A percentile compares a stretch with the other conserved stretches of the same genome.
Conservation (phyloP, 352 stramenopile species). For the Phytopythium boreale region DNA sequence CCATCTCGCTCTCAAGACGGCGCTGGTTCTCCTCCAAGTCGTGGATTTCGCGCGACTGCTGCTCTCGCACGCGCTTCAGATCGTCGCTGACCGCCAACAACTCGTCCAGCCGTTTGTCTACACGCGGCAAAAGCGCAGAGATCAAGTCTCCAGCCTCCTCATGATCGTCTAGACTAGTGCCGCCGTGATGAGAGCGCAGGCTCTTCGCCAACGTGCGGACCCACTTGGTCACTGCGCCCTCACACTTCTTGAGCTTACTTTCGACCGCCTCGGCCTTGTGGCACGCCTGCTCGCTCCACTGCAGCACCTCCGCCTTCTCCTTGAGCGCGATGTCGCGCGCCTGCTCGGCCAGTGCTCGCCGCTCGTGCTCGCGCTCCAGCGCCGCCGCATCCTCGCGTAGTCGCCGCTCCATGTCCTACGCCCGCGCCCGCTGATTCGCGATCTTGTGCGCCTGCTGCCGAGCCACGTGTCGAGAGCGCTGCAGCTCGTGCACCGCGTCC, state of each 20-base stretch:
- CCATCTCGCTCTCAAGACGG: slow-evolving; percentile 28
- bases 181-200: not conserved
- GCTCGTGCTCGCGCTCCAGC: slow-evolving; percentile 39
- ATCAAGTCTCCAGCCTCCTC: slow-evolving; percentile 4
- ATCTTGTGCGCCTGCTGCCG: slow-evolving; percentile 36
- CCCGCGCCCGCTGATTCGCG: slow-evolving; percentile 19
- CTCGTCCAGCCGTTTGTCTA: slow-evolving; percentile 21
- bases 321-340: slow-evolving; percentile 55
- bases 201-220: not conserved
- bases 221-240: slow-evolving; percentile 6
- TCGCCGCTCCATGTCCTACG: slow-evolving; percentile 39
- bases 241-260: slow-evolving; percentile 29
- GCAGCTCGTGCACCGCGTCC: slow-evolving; percentile 49
- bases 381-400: slow-evolving; percentile 29
- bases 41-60: slow-evolving; percentile 12
- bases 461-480: slow-evolving; percentile 29
- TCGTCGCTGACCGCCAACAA: slow-evolving; percentile 19
- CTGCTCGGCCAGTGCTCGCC: slow-evolving; percentile 45
- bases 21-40: slow-evolving; percentile 20
- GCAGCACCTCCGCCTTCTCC: slow-evolving; percentile 59
- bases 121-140: slow-evolving; percentile 8
- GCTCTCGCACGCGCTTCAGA: slow-evolving; percentile 19
- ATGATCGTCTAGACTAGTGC: not conserved
- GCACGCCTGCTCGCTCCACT: slow-evolving; percentile 60
- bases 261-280: slow-evolving; percentile 46